Evolutionary conservation across 176 grass and related monocot genomes (phyloP).

Genomic region (Carex myosuroides): DNA sequence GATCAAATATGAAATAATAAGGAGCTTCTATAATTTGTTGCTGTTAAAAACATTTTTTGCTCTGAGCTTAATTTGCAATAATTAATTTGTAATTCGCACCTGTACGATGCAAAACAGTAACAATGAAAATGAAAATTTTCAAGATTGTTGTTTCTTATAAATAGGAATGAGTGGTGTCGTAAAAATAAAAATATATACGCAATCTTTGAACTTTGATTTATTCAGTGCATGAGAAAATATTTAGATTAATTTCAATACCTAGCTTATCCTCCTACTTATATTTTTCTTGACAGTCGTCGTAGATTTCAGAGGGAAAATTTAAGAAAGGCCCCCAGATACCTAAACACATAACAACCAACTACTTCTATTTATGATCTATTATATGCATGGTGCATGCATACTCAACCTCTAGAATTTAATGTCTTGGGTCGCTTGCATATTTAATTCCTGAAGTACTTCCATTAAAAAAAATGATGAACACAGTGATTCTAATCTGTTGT

Average conservation of each 20-base stretch:
- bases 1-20: not conserved
- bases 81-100: not conserved
- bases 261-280: no score
- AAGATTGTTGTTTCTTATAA: not conserved
- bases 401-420: slow-evolving; percentile 11
- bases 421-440: not conserved
- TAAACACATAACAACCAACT: not conserved
- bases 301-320: not conserved
- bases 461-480: not conserved
- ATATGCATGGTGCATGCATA: not conserved
- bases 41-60: not conserved
- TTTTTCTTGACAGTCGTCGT: not conserved
- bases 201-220: not conserved
- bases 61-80: not conserved
- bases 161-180: not conserved
- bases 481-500: not conserved
- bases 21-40: not conserved
- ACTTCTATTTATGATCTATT: slow-evolving; percentile 3
- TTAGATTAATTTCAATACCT: not conserved
- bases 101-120: not conserved
- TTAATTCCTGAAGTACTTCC: slow-evolving; percentile 1
- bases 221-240: not conserved
- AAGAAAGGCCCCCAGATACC: not conserved
- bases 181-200: not conserved
- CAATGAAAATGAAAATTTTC: not conserved